Evolutionary conservation across 2,329 filamentous ascomycete species (phyloP), one percentile per base, ranked within the genome.

Genomic region (Stagonosporopsis tanaceti): DNA sequence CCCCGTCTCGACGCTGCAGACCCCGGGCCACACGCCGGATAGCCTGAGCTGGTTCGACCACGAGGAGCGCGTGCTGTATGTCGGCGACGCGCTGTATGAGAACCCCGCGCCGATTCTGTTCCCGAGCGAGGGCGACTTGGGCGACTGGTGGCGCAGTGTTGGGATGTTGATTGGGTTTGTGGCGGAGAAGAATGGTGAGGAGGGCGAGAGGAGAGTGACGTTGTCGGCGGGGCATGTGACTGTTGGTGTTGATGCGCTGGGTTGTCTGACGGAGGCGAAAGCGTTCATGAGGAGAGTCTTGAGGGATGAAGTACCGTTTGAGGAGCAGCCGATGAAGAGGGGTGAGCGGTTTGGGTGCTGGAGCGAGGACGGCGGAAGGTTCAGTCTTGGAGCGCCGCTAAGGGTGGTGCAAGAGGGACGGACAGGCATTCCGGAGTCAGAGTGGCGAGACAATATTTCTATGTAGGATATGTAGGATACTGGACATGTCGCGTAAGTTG

Each of bases 21-120:
- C 57, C 2, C 60, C 60, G 1, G 60, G 60, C 15, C 60, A 62
- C 39, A 62, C 60, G 14, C 57, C 60, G 0, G 60, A 62, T 12
- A 58, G 57, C 12, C 60, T 62, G 11, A 47, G 41, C 32, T 60
- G 57, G 57, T 58, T 42, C 30, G 58, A 60, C 20, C 14, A 17
- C 1, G 50, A 50, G 4, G 60, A 60, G 42, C 50, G 58, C 17
- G 56, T 41, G 17, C 42, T 63, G 6, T 60, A 60, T 22, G 53
- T 60, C 24, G 60, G 57, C 12, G 57, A 60, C 20, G 47, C 53
- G 8, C 47, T 63, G 9, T 63, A 63, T 14, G 38, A 63, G 15
- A 11, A 11, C 0, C 53, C 57, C 4, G 54, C 51, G 4, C 47
- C 51, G 7, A 63, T 61, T 27, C 39, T 63, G 20, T 63, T 63